A percentile compares a stretch with the other conserved stretches of the same genome.
These are phyloP conservation scores for Sambucus nigra DNA, from an alignment of 129 eudicot species.

Conservation along the genomic window DNA sequence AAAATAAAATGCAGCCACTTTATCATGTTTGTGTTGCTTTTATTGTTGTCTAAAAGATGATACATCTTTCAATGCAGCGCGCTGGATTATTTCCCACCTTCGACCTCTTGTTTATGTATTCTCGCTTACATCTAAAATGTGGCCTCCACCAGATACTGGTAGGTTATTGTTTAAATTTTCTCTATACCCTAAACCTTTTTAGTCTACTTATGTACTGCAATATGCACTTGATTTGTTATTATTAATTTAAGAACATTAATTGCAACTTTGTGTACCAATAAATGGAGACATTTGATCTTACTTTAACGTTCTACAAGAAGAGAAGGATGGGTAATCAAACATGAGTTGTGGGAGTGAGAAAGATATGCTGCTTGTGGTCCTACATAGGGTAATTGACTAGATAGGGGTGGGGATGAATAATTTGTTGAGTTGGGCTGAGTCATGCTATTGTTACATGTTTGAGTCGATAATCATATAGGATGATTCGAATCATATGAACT, in stretches of 20 bases:
- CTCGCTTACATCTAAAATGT: constrained; percentile 50
- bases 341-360: no score
- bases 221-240: not conserved
- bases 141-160: constrained; percentile 86
- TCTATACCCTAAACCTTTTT: not conserved
- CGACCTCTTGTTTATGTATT: constrained; percentile 80
- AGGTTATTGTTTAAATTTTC: constrained; percentile 15
- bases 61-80: constrained; percentile 40
- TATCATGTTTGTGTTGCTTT: not conserved
- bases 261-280: not conserved
- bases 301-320: no score
- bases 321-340: no score
- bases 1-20: not conserved
- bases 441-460: no score
- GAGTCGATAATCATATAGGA: no score
- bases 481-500: no score
- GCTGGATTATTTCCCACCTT: constrained; percentile 90
- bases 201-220: not conserved
- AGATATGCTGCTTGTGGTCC: no score
- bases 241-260: no score
- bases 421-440: no score
- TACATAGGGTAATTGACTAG: no score
- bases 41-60: constrained; percentile 1
- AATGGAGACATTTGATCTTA: not conserved
- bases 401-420: no score